Base-by-base conservation (phyloP, 345 rosid species). In the Rhizophora mangle region DNA sequence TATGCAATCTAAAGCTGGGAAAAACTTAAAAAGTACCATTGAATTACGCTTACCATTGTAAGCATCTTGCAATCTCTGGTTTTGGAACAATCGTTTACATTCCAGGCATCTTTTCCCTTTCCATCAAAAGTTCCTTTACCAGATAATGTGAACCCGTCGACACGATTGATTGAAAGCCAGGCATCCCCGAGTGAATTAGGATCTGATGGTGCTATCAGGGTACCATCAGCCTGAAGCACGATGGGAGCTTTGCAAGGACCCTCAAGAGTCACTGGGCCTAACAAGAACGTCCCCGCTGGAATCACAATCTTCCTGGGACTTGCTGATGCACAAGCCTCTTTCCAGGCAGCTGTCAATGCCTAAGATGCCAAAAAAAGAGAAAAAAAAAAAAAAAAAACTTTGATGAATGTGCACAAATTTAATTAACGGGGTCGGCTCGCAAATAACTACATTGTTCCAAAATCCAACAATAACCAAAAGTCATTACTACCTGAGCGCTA, bases 101-200 rank as follows among this genome's bases (percentile, higher is more conserved):
- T 68, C 83, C 87, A 84, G 22, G 80, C 87, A n/a, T 60, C 22
- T 6, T 75, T 62, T 0, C 97, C 91, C 68, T 83, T 82, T 22
- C 95, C 97, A 30, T 91, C 88, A 56, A 91, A 83, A 21, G 79
- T 73, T 30, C 97, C 91, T 10, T 81, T 81, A 2, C 91, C 95
- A 9, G 73, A 67, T 30, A 89, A 9, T 0, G 78, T 81, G 55
- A 91, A 67, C 1, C 61, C 63, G 15, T 82, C 70, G 4, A 91
- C 47, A 54, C 73, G 56, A 16, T 61, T 24, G 70, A 91, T 76
- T 18, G 67, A 15, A 55, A 91, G 60, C 95, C 95, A 91, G 59
- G 74, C 79, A 7, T 70, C 69, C 60, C 47, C 77, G 57, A 80
- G 65, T 37, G 49, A 37, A 16, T 63, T 62, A 5, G 80, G 70